Evolutionary conservation across 495 filamentous ascomycete genomes (phyloP).

Genomic region (Talaromyces stipitatus): DNA sequence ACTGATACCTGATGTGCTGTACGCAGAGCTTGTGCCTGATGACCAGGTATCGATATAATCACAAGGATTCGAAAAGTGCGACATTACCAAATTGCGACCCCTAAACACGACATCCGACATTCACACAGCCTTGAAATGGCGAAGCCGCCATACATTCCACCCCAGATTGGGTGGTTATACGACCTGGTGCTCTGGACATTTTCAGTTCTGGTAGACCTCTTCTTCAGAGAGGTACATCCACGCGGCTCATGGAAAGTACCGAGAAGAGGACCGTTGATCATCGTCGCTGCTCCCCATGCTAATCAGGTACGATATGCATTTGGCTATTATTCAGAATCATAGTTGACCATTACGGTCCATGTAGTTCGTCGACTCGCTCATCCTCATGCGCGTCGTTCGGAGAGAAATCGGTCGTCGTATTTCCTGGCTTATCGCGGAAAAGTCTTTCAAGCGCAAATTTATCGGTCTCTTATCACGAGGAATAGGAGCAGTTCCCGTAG

Average conservation of each 20-base stretch:
- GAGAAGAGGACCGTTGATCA: constrained; percentile 77
- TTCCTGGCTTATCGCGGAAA: constrained; percentile 86
- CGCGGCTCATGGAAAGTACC: constrained; percentile 92
- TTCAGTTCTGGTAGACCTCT: constrained; percentile 82
- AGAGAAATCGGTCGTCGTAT: constrained; percentile 81
- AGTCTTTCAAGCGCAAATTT: constrained; percentile 81
- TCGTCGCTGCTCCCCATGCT: constrained; percentile 97
- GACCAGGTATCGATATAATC: not conserved
- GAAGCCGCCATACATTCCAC: constrained; percentile 51
- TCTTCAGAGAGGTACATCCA: constrained; percentile 96
- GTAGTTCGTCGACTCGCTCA: constrained; percentile 90
- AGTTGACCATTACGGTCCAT: not conserved
- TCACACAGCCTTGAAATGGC: constrained; percentile 10
- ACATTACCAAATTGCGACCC: not conserved
- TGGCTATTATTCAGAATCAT: not conserved
- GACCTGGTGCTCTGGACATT: constrained; percentile 76
- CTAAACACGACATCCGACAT: not conserved
- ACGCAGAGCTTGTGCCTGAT: not conserved
- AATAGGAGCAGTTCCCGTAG: constrained; percentile 82
- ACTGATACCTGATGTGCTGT: not conserved
- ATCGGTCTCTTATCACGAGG: constrained; percentile 74
- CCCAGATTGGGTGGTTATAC: constrained; percentile 69
- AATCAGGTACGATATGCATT: constrained; percentile 63
- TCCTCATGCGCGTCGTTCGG: constrained; percentile 82
- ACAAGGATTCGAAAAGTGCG: not conserved